Evolutionary conservation across 2,329 filamentous ascomycete genomes (phyloP), one percentile per base, ranked within the genome.

Genomic region (Diaporthe vexans): DNA sequence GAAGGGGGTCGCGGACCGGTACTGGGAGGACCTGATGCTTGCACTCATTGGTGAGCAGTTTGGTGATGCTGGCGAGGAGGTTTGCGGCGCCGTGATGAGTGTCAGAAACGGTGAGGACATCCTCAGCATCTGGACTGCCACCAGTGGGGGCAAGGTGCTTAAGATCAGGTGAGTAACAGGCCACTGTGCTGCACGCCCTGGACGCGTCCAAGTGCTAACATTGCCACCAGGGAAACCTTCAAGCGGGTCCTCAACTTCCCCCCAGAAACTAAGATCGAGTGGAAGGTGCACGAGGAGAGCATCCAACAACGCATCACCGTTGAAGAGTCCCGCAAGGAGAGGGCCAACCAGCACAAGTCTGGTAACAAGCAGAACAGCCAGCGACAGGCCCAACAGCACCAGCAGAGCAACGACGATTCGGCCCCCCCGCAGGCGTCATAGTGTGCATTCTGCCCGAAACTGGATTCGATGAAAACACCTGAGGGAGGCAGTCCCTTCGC

Each of bases 51-150:
- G 97, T 57, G 95, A 98, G 80, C 95, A 98, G 82, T 98, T 99
- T 82, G 91, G 91, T 70, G 97, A 98, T 81, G 95, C 95, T 51
- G 91, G 93, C 68, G 96, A 98, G 79, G 96, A 99, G 83, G 93
- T 99, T 56, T 99, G 96, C 81, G 97, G 97, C 75, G 95, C 94
- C 72, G 97, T 99, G 40, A 89, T 99, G 57, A 98, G 95, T 82
- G 94, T 99, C 77, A 91, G 97, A 76, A 97, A 95, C 80, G 96
- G 95, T 57, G 97, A 99, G 85, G 97, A 99, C 82, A 97, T 98
- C 76, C 89, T 99, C 83, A 98, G 95, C 85, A 95, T 99, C 81
- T 99, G 97, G 97, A 97, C 95, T 72, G 94, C 95, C 83, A 97
- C 94, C 79, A 94, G 97, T 81, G 96, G 95, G 58, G 95, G 95